Conservation (phyloP, 371 early-diverging fungal species). For the Circinella umbellata region DNA sequence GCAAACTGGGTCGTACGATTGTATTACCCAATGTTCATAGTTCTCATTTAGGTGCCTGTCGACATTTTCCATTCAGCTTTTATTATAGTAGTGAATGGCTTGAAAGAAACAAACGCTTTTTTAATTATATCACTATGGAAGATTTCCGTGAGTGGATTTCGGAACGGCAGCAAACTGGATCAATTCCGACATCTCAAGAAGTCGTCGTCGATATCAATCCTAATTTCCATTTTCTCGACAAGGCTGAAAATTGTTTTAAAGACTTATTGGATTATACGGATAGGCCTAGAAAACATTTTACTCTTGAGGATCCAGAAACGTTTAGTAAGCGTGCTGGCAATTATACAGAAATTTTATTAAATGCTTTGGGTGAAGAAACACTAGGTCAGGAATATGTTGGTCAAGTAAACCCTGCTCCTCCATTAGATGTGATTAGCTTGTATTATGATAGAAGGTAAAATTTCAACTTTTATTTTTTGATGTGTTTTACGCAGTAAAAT, state of each 20-base stretch:
- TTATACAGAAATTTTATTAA: constrained; percentile 34
- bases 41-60: constrained; percentile 36
- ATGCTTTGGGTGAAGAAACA: constrained; percentile 35
- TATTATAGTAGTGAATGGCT: constrained; percentile 32
- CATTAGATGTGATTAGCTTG: constrained; percentile 46
- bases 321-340: constrained; percentile 25
- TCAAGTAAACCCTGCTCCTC: constrained; percentile 18
- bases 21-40: constrained; percentile 40
- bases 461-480: too few relatives aligned
- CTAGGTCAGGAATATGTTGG: constrained; percentile 26
- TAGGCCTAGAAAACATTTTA: constrained; percentile 16
- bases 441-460: constrained; percentile 42
- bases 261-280: constrained; percentile 22
- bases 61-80: constrained; percentile 31
- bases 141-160: constrained; percentile 28
- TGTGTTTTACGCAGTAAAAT: too few relatives aligned
- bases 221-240: constrained; percentile 33
- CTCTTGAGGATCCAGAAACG: constrained; percentile 30
- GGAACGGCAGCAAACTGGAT: constrained; percentile 20
- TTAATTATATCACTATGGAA: constrained; percentile 34
- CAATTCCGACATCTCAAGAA: constrained; percentile 41
- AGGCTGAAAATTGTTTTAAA: constrained; percentile 31
- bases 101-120: constrained; percentile 24
- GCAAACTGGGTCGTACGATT: constrained; percentile 37
- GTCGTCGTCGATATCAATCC: constrained; percentile 36